phyloP scores from a whole-genome alignment of 1,139 yeast species.

The Sugiyamaella novakii region DNA sequence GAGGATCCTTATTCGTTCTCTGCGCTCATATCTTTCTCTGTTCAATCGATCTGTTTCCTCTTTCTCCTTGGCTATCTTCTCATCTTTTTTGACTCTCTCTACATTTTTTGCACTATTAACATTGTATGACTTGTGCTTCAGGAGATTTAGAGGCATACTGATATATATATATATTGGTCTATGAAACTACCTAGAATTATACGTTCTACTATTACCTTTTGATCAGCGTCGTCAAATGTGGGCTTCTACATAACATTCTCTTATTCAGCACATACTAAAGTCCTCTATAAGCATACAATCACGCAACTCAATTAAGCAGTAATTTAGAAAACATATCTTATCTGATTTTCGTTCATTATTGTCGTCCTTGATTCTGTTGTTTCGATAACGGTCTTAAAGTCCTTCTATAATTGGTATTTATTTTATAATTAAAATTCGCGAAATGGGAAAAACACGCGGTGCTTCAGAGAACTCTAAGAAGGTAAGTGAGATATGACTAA shows the following conservation, averaged over 20 bases:
- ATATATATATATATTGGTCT: too few species aligned
- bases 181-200: too few species aligned
- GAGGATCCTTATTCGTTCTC: slow-evolving; percentile 2
- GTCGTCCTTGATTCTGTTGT: too few species aligned
- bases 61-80: slow-evolving; percentile 31
- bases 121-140: slow-evolving; percentile 40
- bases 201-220: too few species aligned
- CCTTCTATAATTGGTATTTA: background rate
- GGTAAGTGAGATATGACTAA: too few species aligned
- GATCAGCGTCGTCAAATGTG: too few species aligned
- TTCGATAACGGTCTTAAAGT: background rate
- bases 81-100: slow-evolving; percentile 39
- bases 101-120: slow-evolving; percentile 37
- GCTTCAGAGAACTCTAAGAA: slow-evolving; percentile 62
- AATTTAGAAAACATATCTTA: too few species aligned
- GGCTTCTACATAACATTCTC: too few species aligned
- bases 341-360: too few species aligned
- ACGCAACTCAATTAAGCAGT: background rate
- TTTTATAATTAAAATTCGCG: background rate
- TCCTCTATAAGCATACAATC: slow-evolving; percentile 9
- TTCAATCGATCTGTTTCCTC: slow-evolving; percentile 23
- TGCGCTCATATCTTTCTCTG: slow-evolving; percentile 23
- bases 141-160: slow-evolving; percentile 39
- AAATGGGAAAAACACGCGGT: slow-evolving; percentile 57
- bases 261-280: background rate